phyloP scores from a whole-genome alignment of 2,329 filamentous ascomycete species.

The Zasmidium citrigriseum region DNA sequence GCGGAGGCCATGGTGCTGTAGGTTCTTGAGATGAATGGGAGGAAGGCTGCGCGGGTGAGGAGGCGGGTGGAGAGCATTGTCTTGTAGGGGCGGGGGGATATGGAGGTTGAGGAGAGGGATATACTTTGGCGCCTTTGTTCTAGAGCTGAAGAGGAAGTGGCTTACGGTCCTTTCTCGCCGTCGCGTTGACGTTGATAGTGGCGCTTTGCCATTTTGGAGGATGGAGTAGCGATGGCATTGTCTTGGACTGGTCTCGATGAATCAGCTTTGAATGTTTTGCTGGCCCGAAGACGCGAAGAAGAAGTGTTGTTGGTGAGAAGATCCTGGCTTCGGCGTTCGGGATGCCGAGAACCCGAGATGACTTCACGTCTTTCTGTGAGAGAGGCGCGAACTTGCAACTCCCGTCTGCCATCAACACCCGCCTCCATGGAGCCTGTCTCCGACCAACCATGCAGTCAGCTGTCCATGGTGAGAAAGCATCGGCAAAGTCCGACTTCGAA shows the following conservation, averaged over 20 bases:
- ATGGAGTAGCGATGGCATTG: background rate
- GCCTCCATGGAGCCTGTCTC: no score
- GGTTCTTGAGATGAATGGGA: background rate
- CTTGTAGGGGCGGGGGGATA: background rate
- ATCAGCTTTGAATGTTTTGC: background rate
- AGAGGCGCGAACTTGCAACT: no score
- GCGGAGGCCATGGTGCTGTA: background rate
- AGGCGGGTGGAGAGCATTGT: background rate
- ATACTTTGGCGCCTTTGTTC: background rate
- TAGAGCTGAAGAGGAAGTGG: background rate
- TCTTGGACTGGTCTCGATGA: background rate
- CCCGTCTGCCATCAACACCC: no score
- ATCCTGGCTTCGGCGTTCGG: background rate
- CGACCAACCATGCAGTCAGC: no score
- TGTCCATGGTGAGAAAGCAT: no score
- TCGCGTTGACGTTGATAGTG: background rate
- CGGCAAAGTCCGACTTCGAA: no score
- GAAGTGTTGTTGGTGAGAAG: background rate
- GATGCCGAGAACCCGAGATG: background rate
- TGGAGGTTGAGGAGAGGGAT: background rate
- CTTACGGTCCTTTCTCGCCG: background rate
- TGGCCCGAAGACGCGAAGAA: background rate
- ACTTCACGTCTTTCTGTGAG: background rate
- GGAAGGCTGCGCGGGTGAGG: background rate
- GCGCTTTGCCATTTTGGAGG: background rate